Evolutionary conservation across 768 basidiomycete species (phyloP).

Genomic region (Fistulinella prunicolor): DNA sequence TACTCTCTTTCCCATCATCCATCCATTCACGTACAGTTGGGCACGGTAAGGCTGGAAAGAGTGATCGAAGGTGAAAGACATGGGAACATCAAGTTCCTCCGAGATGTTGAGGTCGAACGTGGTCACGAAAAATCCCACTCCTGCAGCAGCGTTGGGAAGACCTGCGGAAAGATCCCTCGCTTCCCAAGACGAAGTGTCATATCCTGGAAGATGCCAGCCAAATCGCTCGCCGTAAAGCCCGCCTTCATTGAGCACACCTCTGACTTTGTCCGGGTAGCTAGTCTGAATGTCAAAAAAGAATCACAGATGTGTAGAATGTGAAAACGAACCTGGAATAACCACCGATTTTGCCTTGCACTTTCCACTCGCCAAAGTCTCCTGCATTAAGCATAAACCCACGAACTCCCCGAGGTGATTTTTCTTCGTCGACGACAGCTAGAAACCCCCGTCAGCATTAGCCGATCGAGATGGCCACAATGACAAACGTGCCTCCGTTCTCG

Average conservation of each 20-base stretch:
- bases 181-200: conserved; percentile 60
- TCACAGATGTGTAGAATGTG: no score
- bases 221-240: conserved; percentile 67
- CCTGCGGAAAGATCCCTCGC: conserved; percentile 55
- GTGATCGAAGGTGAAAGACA: conserved; percentile 72
- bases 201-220: conserved; percentile 76
- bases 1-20: conserved; percentile 86
- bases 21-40: conserved; percentile 78
- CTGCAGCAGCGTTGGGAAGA: conserved; percentile 54
- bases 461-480: background rate
- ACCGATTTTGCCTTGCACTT: conserved; percentile 74
- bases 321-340: conserved; percentile 59
- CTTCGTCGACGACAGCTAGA: conserved; percentile 43
- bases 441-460: conserved; percentile 1
- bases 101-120: conserved; percentile 65
- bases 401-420: conserved; percentile 75
- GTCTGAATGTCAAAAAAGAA: background rate
- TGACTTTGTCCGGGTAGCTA: conserved; percentile 72
- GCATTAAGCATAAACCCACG: conserved; percentile 69
- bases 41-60: conserved; percentile 67
- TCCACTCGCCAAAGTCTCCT: conserved; percentile 63
- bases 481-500: conserved; percentile 49
- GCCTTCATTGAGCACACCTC: conserved; percentile 71
- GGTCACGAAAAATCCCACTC: conserved; percentile 80
- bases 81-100: conserved; percentile 56